These are phyloP conservation scores for Cercophora samala DNA, from an alignment of 495 filamentous ascomycete genomes.

Conservation along the genomic window DNA sequence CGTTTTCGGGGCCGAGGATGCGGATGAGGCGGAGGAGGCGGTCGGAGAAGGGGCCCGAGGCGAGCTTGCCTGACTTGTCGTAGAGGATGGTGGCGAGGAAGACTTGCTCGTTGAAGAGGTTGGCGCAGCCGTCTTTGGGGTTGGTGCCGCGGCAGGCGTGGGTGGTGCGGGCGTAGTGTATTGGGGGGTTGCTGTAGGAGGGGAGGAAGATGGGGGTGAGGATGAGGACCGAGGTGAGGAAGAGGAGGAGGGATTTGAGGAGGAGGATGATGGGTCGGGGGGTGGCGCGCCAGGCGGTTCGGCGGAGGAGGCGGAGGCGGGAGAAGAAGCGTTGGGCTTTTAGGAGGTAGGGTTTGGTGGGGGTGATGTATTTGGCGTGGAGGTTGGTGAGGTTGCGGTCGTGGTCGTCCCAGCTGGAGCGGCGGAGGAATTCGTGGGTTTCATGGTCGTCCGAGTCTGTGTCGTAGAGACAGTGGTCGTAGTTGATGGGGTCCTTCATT, in stretches of 20 bases:
- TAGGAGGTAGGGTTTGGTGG: neutral
- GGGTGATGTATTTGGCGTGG: neutral
- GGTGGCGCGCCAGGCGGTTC: neutral
- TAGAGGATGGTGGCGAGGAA: conserved; percentile 76
- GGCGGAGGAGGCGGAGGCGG: conserved; percentile 5
- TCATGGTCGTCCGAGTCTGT: neutral
- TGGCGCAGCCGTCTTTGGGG: conserved; percentile 54
- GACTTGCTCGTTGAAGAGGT: conserved; percentile 61
- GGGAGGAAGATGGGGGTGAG: conserved; percentile 54
- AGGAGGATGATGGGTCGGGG: neutral
- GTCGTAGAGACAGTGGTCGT: neutral
- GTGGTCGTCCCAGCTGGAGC: neutral
- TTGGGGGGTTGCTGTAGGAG: conserved; percentile 54
- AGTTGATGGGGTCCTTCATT: neutral
- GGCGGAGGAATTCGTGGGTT: neutral
- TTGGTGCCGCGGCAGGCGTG: conserved; percentile 2
- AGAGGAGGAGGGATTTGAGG: neutral
- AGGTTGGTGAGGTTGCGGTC: neutral
- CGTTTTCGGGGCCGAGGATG: conserved; percentile 52
- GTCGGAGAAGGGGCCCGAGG: conserved; percentile 63
- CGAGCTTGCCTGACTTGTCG: conserved; percentile 54
- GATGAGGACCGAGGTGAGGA: neutral
- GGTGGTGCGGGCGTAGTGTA: conserved; percentile 42
- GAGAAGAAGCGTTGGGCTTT: neutral
- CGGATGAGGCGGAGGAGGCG: conserved; percentile 62